Base-by-base conservation (phyloP, 2,329 filamentous ascomycete genomes). In the Ophiocordyceps camponoti-leonardi region DNA sequence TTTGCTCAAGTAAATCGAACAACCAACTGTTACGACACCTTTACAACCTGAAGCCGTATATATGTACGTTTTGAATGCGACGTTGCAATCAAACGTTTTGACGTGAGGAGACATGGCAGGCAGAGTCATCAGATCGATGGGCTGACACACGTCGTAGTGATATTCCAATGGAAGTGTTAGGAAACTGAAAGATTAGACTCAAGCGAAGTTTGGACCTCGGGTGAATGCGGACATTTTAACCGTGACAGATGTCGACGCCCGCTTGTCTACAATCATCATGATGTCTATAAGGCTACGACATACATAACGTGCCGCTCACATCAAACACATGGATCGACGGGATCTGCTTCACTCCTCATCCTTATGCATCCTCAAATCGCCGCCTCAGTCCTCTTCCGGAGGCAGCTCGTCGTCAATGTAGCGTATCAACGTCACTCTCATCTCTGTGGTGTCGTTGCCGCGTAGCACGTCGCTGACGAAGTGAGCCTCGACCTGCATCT, bases 321-420 rank as follows among this genome's bases (percentile, higher is more conserved):
- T 18, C 18, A 39, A 19, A 39, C 11, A 12, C 2, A 14, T 28
- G 6, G 20, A 18, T 19, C 18, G 35, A 19, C 35, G n/a, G 20
- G 5, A 11, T 39, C 35, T 10, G 35, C n/a, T 4, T 39, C 35
- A 18, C 10, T 39, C 35, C 35, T 39, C 11, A 20, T 18, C n/a
- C 20, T 16, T 14, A 13, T 26, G 4, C 12, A 16, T 23, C 14
- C 23, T 26, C 16, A 42, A 16, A 10, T 26, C 16, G 20, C 20
- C 40, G 14, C 13, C 40, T 73, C 70, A 95, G 58, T 98, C 92
- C 58, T 98, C 92, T 61, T 96, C 92, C 10, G 86, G 87, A 20
- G 92, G 92, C 68, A 98, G 78, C 66, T 98, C 92, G 59, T 98
- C 92, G 58, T 98, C 92, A 54, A 98, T 94, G 60, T 94, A 95